phyloP scores from a whole-genome alignment of 2,329 filamentous ascomycete genomes.

The Juglanconis sp. region DNA sequence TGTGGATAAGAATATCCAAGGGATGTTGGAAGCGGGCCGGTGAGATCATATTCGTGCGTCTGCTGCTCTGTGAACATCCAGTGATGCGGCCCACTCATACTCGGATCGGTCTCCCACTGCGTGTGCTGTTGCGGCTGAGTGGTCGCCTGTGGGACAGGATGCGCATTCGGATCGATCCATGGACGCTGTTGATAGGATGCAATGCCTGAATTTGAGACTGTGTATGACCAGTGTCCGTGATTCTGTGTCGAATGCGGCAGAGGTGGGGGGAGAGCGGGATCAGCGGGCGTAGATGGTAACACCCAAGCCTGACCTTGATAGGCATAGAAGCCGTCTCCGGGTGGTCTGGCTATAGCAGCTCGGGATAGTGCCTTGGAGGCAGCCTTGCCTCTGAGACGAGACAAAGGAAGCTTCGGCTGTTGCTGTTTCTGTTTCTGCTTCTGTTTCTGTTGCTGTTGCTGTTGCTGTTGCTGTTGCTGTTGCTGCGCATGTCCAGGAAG shows the following conservation, averaged over 20 bases:
- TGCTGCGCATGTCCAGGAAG: too few species aligned
- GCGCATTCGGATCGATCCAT: background rate
- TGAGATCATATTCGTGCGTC: background rate
- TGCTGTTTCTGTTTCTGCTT: too few species aligned
- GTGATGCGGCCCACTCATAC: too few species aligned
- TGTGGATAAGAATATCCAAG: too few species aligned
- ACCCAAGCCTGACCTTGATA: background rate
- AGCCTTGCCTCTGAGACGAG: background rate
- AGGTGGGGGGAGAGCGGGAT: background rate
- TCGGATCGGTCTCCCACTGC: too few species aligned
- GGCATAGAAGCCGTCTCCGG: too few species aligned
- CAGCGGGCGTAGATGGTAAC: background rate
- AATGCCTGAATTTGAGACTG: background rate
- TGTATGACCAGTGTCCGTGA: background rate
- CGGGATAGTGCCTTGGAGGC: slow-evolving; percentile 2
- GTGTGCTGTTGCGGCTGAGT: too few species aligned
- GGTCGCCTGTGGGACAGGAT: too few species aligned
- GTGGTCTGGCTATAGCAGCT: background rate
- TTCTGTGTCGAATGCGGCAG: background rate
- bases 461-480: too few species aligned
- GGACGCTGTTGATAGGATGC: background rate
- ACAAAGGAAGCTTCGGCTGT: background rate
- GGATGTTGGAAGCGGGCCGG: too few species aligned
- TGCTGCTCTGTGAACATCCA: background rate
- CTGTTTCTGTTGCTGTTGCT: too few species aligned